These are phyloP conservation scores for Grigorovia yakushimaensis DNA, from an alignment of 805 yeast genomes.

Conservation along the genomic window DNA sequence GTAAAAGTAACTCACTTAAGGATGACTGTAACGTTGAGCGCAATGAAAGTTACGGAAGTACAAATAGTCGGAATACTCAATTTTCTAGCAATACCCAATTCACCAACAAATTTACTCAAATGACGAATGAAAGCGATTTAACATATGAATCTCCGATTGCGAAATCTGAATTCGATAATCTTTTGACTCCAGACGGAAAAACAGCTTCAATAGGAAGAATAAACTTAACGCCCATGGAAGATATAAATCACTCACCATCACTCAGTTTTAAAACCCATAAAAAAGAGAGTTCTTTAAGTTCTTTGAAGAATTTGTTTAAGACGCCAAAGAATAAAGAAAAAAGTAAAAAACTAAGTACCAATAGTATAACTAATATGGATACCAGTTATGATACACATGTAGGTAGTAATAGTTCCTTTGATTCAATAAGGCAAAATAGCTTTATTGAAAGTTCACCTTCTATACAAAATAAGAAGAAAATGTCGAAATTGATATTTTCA, in stretches of 20 bases:
- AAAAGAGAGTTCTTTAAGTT: conserved; percentile 23
- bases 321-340: conserved; percentile 16
- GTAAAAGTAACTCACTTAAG: background rate
- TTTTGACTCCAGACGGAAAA: background rate
- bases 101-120: conserved; percentile 4
- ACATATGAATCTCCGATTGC: conserved; percentile 1
- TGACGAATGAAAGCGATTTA: background rate
- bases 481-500: conserved; percentile 11
- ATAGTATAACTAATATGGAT: background rate
- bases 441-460: conserved; percentile 5
- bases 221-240: background rate
- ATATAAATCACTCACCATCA: conserved; percentile 4
- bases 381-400: background rate
- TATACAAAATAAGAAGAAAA: conserved; percentile 1
- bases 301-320: conserved; percentile 24
- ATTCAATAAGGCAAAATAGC: background rate
- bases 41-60: conserved; percentile 5
- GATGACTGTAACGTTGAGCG: background rate
- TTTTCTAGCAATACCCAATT: conserved; percentile 8
- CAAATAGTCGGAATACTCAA: conserved; percentile 9
- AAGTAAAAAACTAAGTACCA: background rate
- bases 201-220: background rate
- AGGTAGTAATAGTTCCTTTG: background rate
- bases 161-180: conserved; percentile 15
- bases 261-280: conserved; percentile 15